A percentile compares a stretch with the other conserved stretches of the same genome.
Conservation (phyloP, 2,329 filamentous ascomycete genomes). For the Neonectria punicea region DNA sequence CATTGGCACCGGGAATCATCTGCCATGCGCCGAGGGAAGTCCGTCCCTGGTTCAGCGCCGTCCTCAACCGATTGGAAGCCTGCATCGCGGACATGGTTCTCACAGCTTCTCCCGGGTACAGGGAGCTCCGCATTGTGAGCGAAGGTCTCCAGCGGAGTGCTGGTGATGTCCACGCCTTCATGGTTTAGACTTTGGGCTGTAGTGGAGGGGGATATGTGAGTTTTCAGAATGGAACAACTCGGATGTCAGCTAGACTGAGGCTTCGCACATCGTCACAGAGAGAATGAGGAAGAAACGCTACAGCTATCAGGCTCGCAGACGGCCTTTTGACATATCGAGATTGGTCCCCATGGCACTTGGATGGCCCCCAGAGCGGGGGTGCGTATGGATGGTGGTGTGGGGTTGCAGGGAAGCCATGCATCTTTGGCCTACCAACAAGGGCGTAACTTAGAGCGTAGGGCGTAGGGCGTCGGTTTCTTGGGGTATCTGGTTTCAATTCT, state of each 20-base stretch:
- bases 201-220: conserved; percentile 1
- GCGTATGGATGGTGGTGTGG: conserved; percentile 29
- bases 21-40: conserved; percentile 70
- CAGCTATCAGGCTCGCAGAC: not conserved
- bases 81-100: conserved; percentile 50
- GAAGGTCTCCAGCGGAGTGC: conserved; percentile 30
- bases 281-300: not conserved
- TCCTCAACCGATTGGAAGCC: conserved; percentile 59
- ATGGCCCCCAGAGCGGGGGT: conserved; percentile 16
- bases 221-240: conserved; percentile 4
- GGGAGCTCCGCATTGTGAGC: conserved; percentile 20
- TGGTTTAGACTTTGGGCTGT: conserved; percentile 11
- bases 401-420: conserved; percentile 26
- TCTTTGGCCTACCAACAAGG: not conserved
- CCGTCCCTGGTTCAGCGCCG: conserved; percentile 59
- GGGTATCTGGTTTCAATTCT: conserved; percentile 41
- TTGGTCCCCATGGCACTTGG: not conserved
- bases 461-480: conserved; percentile 27
- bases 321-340: conserved; percentile 2
- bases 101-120: conserved; percentile 15
- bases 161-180: conserved; percentile 32
- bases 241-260: not conserved
- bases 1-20: conserved; percentile 69
- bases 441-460: not conserved
- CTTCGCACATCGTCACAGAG: not conserved